Percentiles rank a stretch among this genome's conserved stretches.
Evolutionary conservation across 1,284 basidiomycete species (phyloP).

Genomic region (Tetrapyrgos nigripes): DNA sequence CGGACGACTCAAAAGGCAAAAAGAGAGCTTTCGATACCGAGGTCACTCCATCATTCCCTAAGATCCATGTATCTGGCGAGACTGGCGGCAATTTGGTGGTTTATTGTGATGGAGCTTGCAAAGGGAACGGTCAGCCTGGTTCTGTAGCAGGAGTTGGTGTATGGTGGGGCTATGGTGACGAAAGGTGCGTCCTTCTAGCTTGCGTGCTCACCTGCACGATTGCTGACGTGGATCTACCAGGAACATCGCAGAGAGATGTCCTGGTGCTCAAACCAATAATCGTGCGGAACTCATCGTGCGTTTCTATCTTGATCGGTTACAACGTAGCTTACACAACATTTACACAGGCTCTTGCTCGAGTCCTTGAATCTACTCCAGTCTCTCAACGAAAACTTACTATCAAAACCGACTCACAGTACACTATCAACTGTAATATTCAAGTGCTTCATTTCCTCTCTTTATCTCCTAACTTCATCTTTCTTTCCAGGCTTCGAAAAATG

Average conservation of each 20-base stretch:
- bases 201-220: background rate
- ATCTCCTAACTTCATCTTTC: constrained; percentile 11
- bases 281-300: constrained; percentile 71
- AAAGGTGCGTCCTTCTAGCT: constrained; percentile 41
- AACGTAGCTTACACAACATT: background rate
- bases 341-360: constrained; percentile 62
- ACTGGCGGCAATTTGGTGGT: constrained; percentile 42
- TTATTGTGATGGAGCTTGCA: constrained; percentile 71
- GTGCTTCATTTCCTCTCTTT: constrained; percentile 8
- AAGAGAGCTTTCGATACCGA: constrained; percentile 8
- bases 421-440: constrained; percentile 53
- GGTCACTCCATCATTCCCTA: background rate
- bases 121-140: constrained; percentile 57
- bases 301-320: constrained; percentile 5
- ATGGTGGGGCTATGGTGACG: constrained; percentile 60
- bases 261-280: constrained; percentile 76
- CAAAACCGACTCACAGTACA: constrained; percentile 67
- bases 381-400: constrained; percentile 52
- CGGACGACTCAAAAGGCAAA: constrained; percentile 10
- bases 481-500: constrained; percentile 55
- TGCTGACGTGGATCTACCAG: constrained; percentile 34
- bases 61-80: constrained; percentile 6
- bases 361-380: constrained; percentile 57
- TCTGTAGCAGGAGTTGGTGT: constrained; percentile 63
- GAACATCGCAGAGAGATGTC: constrained; percentile 67